Percentiles rank a stretch among this genome's conserved stretches.
Conservation (phyloP, 306 rosid species). For the Urtica urens region DNA sequence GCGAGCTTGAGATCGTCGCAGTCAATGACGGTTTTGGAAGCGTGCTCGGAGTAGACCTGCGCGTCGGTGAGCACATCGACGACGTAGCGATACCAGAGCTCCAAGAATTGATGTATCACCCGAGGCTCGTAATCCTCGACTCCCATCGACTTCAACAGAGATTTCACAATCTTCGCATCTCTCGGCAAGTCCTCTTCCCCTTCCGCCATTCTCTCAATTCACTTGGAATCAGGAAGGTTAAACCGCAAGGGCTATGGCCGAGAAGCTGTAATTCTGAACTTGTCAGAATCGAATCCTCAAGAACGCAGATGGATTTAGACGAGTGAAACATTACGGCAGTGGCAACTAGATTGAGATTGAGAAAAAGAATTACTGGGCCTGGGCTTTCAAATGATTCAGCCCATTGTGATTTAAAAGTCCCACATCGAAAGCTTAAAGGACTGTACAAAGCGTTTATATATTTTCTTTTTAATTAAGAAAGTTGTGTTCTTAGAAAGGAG, state of each 20-base stretch:
- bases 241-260: too few relatives aligned
- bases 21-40: conserved; percentile 62
- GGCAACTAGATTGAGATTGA: too few relatives aligned
- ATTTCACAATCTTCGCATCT: conserved; percentile 71
- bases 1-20: conserved; percentile 87
- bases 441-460: background rate
- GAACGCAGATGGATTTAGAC: too few relatives aligned
- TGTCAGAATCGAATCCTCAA: too few relatives aligned
- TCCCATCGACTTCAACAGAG: conserved; percentile 75
- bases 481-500: conserved; percentile 23
- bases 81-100: conserved; percentile 86
- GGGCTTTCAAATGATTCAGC: too few relatives aligned
- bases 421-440: background rate
- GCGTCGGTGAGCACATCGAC: conserved; percentile 79
- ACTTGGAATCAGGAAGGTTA: background rate
- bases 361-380: too few relatives aligned
- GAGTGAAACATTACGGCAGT: too few relatives aligned
- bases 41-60: conserved; percentile 93
- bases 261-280: too few relatives aligned
- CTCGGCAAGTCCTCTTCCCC: conserved; percentile 83
- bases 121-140: conserved; percentile 83
- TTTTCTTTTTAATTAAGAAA: accelerated
- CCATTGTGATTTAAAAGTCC: background rate
- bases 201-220: conserved; percentile 38
- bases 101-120: conserved; percentile 72